Evolutionary conservation across 2,329 filamentous ascomycete species (phyloP).

Genomic region (Beauveria asiatica): DNA sequence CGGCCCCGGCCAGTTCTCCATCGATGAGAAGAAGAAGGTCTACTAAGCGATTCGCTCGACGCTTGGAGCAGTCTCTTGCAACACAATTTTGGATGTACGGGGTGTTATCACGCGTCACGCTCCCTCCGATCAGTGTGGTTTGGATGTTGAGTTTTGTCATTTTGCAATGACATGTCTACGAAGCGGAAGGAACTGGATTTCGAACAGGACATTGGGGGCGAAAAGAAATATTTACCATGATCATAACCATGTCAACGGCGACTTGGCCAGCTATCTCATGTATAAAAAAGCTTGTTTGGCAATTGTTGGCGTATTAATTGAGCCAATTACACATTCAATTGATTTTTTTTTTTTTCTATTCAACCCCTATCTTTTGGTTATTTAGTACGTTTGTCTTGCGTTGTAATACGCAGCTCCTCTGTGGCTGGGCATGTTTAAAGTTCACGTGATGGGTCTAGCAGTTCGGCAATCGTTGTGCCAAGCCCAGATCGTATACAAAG

Average conservation of each 20-base stretch:
- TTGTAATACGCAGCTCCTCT: background rate
- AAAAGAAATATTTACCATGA: slow-evolving; percentile 6
- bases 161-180: background rate
- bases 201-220: background rate
- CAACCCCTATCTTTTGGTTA: background rate
- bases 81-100: background rate
- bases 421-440: background rate
- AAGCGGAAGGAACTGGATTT: background rate
- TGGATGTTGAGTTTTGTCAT: background rate
- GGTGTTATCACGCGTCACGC: background rate
- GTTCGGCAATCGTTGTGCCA: background rate
- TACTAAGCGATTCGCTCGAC: slow-evolving; percentile 53
- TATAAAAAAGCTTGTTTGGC: slow-evolving; percentile 11
- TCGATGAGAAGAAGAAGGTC: slow-evolving; percentile 99
- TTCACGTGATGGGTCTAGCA: background rate
- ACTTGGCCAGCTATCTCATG: slow-evolving; percentile 8
- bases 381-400: background rate
- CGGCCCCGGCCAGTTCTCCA: slow-evolving; percentile 92
- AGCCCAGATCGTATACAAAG: background rate
- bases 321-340: slow-evolving; percentile 4
- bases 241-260: slow-evolving; percentile 9
- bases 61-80: background rate
- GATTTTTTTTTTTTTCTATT: background rate
- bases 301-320: slow-evolving; percentile 9
- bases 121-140: background rate